phyloP scores from a whole-genome alignment of 352 stramenopile genomes.

The Phytophthora ramorum region DNA sequence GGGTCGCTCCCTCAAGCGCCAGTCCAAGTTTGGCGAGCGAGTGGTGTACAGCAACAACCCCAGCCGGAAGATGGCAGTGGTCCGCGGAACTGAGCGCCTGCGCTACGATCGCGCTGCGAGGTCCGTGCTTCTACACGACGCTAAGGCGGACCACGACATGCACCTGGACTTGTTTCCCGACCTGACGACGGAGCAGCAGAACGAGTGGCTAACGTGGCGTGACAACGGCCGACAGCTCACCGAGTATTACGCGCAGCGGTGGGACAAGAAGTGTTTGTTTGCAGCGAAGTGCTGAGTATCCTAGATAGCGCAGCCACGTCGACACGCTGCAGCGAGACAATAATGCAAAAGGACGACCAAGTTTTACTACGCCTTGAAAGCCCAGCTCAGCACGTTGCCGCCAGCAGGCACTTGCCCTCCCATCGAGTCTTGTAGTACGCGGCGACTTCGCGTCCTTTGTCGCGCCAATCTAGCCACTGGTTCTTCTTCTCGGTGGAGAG shows the following conservation, averaged over 20 bases:
- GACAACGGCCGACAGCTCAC: constrained; percentile 4
- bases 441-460: constrained; percentile 44
- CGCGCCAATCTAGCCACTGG: constrained; percentile 23
- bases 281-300: constrained; percentile 2
- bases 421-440: constrained; percentile 63
- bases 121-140: constrained; percentile 23
- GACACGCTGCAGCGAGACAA: constrained; percentile 2
- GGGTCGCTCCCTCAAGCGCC: constrained; percentile 49
- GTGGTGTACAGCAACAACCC: constrained; percentile 64
- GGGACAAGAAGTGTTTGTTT: constrained; percentile 11
- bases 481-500: constrained; percentile 26
- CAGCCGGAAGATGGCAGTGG: constrained; percentile 38
- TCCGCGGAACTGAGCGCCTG: constrained; percentile 43
- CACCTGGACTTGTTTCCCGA: constrained; percentile 9
- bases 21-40: constrained; percentile 32
- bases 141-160: constrained; percentile 32
- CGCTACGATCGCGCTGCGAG: constrained; percentile 43
- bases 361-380: not conserved
- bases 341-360: not conserved
- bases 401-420: constrained; percentile 19
- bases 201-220: constrained; percentile 3
- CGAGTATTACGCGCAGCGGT: constrained; percentile 6
- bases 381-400: not conserved
- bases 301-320: not conserved
- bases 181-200: not conserved